A percentile compares a stretch with the other conserved stretches of the same genome.
These are phyloP conservation scores for Dendrobium huoshanense DNA, from an alignment of 106 monocot species.

Conservation along the genomic window DNA sequence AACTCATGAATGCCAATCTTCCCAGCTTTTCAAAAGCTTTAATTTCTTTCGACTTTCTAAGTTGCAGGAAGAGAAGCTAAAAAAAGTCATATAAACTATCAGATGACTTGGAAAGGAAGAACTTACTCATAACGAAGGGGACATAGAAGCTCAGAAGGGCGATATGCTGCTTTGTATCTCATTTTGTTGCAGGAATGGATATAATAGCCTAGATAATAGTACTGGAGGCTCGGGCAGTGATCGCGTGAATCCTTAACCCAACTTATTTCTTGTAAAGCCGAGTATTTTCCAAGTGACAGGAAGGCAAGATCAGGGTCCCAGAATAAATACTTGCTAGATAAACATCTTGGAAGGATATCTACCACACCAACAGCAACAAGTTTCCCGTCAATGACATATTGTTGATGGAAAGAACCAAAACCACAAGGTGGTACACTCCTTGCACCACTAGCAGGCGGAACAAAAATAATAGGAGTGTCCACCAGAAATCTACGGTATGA, in stretches of 20 bases:
- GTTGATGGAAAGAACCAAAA: constrained; percentile 94
- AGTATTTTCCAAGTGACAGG: constrained; percentile 88
- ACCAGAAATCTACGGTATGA: constrained; percentile 81
- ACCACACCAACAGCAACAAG: constrained; percentile 95
- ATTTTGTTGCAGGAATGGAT: constrained; percentile 96
- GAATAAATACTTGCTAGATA: constrained; percentile 99
- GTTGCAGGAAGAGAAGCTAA: background rate
- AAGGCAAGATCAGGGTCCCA: constrained; percentile 96
- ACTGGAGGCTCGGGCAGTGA: constrained; percentile 54
- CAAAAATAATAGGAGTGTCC: constrained; percentile 65
- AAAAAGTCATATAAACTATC: background rate
- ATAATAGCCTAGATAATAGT: constrained; percentile 95
- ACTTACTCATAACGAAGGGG: constrained; percentile 87
- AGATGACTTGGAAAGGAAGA: background rate
- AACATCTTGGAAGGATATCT: constrained; percentile 86
- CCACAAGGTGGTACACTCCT: constrained; percentile 54
- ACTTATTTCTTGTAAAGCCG: constrained; percentile 86
- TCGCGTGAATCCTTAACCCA: constrained; percentile 59
- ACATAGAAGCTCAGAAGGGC: constrained; percentile 90
- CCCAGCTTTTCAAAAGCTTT: background rate
- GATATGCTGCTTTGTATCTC: constrained; percentile 96
- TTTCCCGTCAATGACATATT: constrained; percentile 88
- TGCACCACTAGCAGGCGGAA: constrained; percentile 30
- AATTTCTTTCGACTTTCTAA: background rate
- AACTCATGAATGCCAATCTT: background rate